phyloP scores from a whole-genome alignment of 768 basidiomycete genomes.

The Chlorophyllum brunneum region DNA sequence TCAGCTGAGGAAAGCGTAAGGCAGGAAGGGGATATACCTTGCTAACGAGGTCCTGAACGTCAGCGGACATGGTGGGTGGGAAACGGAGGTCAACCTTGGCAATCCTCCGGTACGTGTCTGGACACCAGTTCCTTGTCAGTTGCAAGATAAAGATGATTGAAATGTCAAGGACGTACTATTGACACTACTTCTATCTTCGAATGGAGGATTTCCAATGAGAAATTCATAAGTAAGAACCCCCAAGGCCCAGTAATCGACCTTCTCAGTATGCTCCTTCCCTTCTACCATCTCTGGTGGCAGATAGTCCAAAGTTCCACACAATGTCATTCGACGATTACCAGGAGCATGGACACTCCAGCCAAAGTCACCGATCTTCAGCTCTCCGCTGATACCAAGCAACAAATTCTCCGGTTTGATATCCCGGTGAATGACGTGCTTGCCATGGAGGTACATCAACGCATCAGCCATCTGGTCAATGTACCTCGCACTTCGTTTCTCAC shows the following conservation, averaged over 20 bases:
- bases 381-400: conserved; percentile 89
- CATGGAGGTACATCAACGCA: conserved; percentile 86
- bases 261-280: conserved; percentile 81
- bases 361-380: conserved; percentile 97
- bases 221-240: conserved; percentile 98
- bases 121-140: conserved; percentile 1
- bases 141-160: not conserved
- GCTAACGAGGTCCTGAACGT: conserved; percentile 64
- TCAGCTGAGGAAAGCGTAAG: conserved; percentile 11
- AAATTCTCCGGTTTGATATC: conserved; percentile 99
- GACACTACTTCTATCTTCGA: conserved; percentile 80
- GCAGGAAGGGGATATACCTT: conserved; percentile 37
- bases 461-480: conserved; percentile 99
- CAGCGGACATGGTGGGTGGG: conserved; percentile 53
- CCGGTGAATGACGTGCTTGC: conserved; percentile 96
- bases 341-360: conserved; percentile 99
- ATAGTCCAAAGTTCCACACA: conserved; percentile 96
- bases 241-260: conserved; percentile 94
- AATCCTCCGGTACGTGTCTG: conserved; percentile 90
- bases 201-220: conserved; percentile 71
- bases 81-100: conserved; percentile 79
- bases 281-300: conserved; percentile 99
- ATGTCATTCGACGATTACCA: conserved; percentile 80
- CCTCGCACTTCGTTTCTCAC: conserved; percentile 81
- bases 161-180: conserved; percentile 48